Percentiles rank a stretch among this genome's conserved stretches.
Evolutionary conservation across 2,329 filamentous ascomycete species (phyloP).

Genomic region (Penicillium oxalicum): DNA sequence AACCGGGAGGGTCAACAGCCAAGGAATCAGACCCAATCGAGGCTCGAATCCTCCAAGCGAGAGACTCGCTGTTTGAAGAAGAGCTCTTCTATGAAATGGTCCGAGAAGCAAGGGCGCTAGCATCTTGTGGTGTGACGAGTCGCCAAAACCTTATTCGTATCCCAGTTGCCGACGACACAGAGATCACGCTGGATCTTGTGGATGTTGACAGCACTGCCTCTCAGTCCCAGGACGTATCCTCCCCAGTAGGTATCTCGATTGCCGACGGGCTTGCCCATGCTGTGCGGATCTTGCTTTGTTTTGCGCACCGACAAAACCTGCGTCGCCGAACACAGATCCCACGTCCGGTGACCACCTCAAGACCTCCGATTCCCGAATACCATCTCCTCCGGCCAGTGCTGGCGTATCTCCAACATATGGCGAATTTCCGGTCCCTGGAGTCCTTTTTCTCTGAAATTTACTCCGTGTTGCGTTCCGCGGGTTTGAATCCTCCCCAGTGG

Average conservation of each 20-base stretch:
- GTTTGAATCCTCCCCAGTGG: constrained; percentile 25
- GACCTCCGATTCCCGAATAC: constrained; percentile 47
- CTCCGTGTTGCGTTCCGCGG: constrained; percentile 28
- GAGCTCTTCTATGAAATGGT: constrained; percentile 89
- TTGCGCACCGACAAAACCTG: constrained; percentile 71
- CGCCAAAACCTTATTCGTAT: constrained; percentile 55
- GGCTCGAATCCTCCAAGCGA: constrained; percentile 36
- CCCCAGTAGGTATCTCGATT: constrained; percentile 35
- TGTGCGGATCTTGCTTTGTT: constrained; percentile 69
- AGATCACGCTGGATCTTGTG: constrained; percentile 63
- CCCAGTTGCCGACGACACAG: constrained; percentile 48
- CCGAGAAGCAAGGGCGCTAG: constrained; percentile 68
- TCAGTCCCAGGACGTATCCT: constrained; percentile 21
- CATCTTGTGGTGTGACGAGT: constrained; percentile 63
- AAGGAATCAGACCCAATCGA: constrained; percentile 27
- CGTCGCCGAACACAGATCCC: constrained; percentile 60
- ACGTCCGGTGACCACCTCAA: constrained; percentile 48
- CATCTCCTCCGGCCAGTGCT: constrained; percentile 56
- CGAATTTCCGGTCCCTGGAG: constrained; percentile 31
- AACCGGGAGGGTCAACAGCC: constrained; percentile 13
- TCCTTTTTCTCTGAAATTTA: constrained; percentile 29
- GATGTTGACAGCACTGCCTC: constrained; percentile 44
- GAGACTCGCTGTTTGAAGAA: constrained; percentile 51
- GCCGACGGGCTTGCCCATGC: constrained; percentile 62
- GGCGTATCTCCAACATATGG: constrained; percentile 47